Conservation (phyloP, 2,329 filamentous ascomycete species). For the Talaromyces pinophilus region DNA sequence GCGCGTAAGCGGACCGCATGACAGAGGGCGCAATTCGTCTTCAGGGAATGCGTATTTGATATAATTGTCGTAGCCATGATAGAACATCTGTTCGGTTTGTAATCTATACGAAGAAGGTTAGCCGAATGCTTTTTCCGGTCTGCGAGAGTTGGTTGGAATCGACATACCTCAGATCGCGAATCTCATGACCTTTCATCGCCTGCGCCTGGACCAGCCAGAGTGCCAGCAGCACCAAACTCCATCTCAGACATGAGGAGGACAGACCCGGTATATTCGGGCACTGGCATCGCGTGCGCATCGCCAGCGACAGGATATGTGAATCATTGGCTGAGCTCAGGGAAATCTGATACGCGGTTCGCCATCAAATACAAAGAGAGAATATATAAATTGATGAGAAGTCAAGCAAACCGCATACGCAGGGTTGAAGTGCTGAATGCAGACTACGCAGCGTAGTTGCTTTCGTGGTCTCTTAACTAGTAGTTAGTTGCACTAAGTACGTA, state of each 20-base stretch:
- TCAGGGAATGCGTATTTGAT: constrained; percentile 93
- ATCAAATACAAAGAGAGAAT: not conserved
- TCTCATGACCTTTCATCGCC: constrained; percentile 19
- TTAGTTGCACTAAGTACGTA: not conserved
- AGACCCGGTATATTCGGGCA: constrained; percentile 38
- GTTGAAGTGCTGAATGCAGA: not conserved
- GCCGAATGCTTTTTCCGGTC: no score
- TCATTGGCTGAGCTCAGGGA: constrained; percentile 15
- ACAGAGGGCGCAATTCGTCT: constrained; percentile 86
- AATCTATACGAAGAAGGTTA: constrained; percentile 22
- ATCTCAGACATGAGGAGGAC: constrained; percentile 37
- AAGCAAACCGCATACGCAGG: not conserved
- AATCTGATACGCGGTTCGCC: not conserved
- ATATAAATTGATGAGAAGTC: not conserved
- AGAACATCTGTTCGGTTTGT: constrained; percentile 72
- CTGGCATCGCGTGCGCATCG: constrained; percentile 47
- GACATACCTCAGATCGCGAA: constrained; percentile 21
- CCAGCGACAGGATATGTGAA: constrained; percentile 28
- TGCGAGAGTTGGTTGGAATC: not conserved
- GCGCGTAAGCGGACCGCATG: constrained; percentile 80
- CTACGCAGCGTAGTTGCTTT: constrained; percentile 4
- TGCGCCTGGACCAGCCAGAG: constrained; percentile 35
- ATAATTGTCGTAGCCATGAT: constrained; percentile 95
- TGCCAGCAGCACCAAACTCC: constrained; percentile 33
- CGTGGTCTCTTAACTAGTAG: not conserved